Evolutionary conservation across 1,284 basidiomycete species (phyloP), one percentile per base, ranked within the genome.

Genomic region (Peniophora sp.): DNA sequence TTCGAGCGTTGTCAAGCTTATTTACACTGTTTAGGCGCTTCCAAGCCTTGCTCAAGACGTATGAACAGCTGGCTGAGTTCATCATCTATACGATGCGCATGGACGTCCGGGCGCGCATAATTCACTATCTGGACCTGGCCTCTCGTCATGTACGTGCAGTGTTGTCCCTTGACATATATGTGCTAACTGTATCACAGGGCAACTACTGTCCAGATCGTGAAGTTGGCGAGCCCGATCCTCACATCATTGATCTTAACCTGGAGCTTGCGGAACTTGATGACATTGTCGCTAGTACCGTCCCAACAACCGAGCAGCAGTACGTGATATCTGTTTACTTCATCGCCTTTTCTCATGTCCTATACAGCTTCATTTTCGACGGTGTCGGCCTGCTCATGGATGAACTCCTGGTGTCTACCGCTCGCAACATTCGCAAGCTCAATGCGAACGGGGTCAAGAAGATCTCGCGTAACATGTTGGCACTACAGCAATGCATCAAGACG

Each of bases 401-500:
- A 53, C 70, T 92, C 43, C 71, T 98, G 50, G 83, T 98, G 53
- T 73, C 75, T 11, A 82, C 86, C 54, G 90, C 91, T 24, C 80
- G 82, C 20, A 70, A 80, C 52, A 77, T 99, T 52, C 81, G 79
- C 22, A 65, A 77, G 14, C 83, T 85, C 12, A 98, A 94, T 59
- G 64, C 71, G 0, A 79, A 84, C 51, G 96, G 96, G 0, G 81
- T 94, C 55, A 82, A 84, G 61, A 97, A 97, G 70, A 89, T 98
- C 64, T 70, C 85, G 59, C 82, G 94, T 43, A 97, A 97, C 66
- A 88, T 97, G 45, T 74, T 94, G 22, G 90, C 95, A 12, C 75
- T 99, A 22, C 94, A 97, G 64, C 96, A 99, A 65, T 89, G 91
- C 59, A 77, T 97, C 58, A 92, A 92, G 62, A 85, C 86, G 9